phyloP scores from a whole-genome alignment of 2,329 filamentous ascomycete species.

The Thielaviopsis euricoi region DNA sequence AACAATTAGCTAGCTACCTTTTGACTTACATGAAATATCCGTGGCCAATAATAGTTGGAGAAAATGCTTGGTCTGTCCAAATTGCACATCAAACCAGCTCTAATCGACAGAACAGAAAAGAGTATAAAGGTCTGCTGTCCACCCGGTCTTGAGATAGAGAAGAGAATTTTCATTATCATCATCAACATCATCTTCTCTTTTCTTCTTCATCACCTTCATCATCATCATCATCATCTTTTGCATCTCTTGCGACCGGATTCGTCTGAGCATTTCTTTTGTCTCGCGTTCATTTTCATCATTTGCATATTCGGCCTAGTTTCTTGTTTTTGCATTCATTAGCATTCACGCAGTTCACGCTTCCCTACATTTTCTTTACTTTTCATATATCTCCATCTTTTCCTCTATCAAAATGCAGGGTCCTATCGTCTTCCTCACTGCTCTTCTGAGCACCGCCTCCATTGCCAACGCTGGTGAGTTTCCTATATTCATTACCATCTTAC shows the following conservation, averaged over 20 bases:
- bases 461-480: slow-evolving; percentile 3
- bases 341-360: neutral
- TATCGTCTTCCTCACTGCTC: slow-evolving; percentile 4
- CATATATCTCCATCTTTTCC: neutral
- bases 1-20: neutral
- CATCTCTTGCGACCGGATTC: neutral
- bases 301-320: neutral
- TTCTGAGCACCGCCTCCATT: slow-evolving; percentile 4
- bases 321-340: neutral
- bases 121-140: neutral
- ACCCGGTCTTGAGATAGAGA: neutral
- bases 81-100: neutral
- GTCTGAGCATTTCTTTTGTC: neutral
- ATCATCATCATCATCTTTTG: neutral
- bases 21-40: neutral
- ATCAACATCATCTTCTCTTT: neutral
- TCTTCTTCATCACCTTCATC: neutral
- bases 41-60: neutral
- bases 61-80: neutral
- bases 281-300: neutral
- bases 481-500: neutral
- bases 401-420: slow-evolving; percentile 7
- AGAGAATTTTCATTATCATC: neutral
- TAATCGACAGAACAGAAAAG: neutral
- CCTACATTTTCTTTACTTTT: neutral